Evolutionary conservation across 2,329 filamentous ascomycete genomes (phyloP).

Genomic region (Fusarium robinianum): DNA sequence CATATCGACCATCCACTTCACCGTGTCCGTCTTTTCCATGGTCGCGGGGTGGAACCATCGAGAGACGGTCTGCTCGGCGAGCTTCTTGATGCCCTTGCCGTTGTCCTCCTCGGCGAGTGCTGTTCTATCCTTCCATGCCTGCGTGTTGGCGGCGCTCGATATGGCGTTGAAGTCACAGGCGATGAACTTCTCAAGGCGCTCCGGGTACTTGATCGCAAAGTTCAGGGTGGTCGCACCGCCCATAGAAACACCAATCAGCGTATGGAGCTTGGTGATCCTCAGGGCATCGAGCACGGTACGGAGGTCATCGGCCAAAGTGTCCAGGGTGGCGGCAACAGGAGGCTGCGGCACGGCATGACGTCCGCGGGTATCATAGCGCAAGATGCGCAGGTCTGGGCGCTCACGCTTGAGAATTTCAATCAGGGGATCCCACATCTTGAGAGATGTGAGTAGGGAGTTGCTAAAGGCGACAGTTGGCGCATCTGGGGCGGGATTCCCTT

Average conservation of each 20-base stretch:
- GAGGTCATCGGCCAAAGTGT: slow-evolving; percentile 71
- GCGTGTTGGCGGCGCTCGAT: slow-evolving; percentile 73
- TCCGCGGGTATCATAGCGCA: slow-evolving; percentile 79
- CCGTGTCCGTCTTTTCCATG: slow-evolving; percentile 50
- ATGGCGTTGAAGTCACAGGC: slow-evolving; percentile 79
- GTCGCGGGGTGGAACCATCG: slow-evolving; percentile 75
- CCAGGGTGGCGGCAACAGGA: slow-evolving; percentile 59
- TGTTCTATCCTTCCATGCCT: slow-evolving; percentile 79
- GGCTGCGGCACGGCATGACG: slow-evolving; percentile 57
- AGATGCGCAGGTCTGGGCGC: slow-evolving; percentile 69
- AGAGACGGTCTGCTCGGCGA: slow-evolving; percentile 72
- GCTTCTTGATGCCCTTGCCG: slow-evolving; percentile 63
- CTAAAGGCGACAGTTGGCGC: slow-evolving; percentile 75
- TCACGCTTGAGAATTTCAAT: slow-evolving; percentile 62
- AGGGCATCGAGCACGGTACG: slow-evolving; percentile 68
- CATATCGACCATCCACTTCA: slow-evolving; percentile 67
- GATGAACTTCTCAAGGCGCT: slow-evolving; percentile 64
- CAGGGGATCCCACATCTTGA: slow-evolving; percentile 81
- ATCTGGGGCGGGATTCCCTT: slow-evolving; percentile 68
- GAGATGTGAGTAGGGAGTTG: slow-evolving; percentile 80
- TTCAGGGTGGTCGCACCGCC: slow-evolving; percentile 79
- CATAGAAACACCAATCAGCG: slow-evolving; percentile 76
- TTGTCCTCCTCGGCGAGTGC: slow-evolving; percentile 63
- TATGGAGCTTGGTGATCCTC: slow-evolving; percentile 67
- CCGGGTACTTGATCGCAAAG: slow-evolving; percentile 69